Base-by-base conservation (phyloP, 805 yeast species). In the Lipomyces kockii region DNA sequence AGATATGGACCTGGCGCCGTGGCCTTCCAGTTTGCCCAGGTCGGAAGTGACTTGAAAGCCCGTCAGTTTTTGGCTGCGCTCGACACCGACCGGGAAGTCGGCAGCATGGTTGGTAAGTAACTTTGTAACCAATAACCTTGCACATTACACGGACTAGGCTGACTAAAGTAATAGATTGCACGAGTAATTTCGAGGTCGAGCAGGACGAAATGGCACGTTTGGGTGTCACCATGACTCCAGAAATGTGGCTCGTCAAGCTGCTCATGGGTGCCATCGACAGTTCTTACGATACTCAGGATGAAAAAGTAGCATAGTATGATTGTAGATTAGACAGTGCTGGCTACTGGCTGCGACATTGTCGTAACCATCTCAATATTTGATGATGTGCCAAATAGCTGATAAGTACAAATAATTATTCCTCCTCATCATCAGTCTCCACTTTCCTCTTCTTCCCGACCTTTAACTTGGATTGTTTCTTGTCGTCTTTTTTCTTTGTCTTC, bases 11-110 rank as follows among this genome's bases (percentile, higher is more conserved):
- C 77, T 2, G 75, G 74, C 9, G 73, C 78, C n/a, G 72, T 76
- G 20, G 76, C 77, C 11, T 73, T 76, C 71, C 78, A 76, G 69
- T 76, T 76, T 59, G 76, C 78, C 25, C 78, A 76, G 65, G 78
- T 76, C 34, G 78, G 78, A 12, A 73, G 69, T 60, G 78, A 76
- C 63, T 51, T 74, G 52, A 73, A 74, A 61, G 78, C 78, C 6
- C 64, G 76, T 17, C 72, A 75, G 32, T 76, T 75, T 69, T 61
- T 76, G 17, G 68, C 67, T n/a, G 62, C 69, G 64, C 73, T 76
- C n/a, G 78, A 76, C 54, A 62, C 67, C 43, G 77, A 76, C 58
- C 75, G 68, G 11, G 70, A 68, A 12, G 76, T 75, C 27, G 78
- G 78, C 27, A 53, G 53, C 17, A 61, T 74, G 68, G 76, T 29